Base-by-base conservation (phyloP, 306 rosid species). In the Oxytropis ochrocephala region DNA sequence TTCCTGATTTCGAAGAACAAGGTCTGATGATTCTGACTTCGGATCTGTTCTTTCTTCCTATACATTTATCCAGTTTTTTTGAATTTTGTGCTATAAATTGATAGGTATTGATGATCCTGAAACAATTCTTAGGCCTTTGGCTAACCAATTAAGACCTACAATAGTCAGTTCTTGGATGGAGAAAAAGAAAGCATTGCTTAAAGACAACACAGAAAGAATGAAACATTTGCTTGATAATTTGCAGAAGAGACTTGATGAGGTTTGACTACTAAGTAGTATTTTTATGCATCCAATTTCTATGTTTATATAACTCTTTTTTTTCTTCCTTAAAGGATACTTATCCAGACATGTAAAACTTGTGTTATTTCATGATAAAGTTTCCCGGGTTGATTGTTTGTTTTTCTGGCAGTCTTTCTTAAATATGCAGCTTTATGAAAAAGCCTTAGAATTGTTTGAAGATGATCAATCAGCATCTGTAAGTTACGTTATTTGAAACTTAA, bases 181-280 rank as follows among this genome's bases (percentile, higher is more conserved):
- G 86, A 94, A 80, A 82, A 94, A 81, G 84, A 91, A 94, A 80
- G 83, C 96, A 33, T 36, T 89, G 85, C 83, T 85, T 76, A 79
- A 92, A 52, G 90, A 87, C 74, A 94, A 85, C 79, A 78, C 89
- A 16, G 97, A 87, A 12, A 83, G 79, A 82, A 83, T 91, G 84
- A 94, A 80, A 76, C 68, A 54, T 42, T 75, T 94, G 86, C 88
- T 91, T 58, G 99, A 94, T 76, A 81, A 75, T 80, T 83, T 88
- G 81, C 97, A 85, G 60, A 90, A 77, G 91, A 91, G 91, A 77
- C 88, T 94, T 75, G 99, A 94, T 51, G 97, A 88, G 96, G 99
- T 94, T 59, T 55, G 89, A 35, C 64, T 51, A 55, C 76, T 77
- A 50, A 16, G n/a, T 78, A 49, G 46, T 53, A 64, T 17, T 17